Conservation (phyloP, 176 grass and related monocot genomes). For the Eleusine indica region DNA sequence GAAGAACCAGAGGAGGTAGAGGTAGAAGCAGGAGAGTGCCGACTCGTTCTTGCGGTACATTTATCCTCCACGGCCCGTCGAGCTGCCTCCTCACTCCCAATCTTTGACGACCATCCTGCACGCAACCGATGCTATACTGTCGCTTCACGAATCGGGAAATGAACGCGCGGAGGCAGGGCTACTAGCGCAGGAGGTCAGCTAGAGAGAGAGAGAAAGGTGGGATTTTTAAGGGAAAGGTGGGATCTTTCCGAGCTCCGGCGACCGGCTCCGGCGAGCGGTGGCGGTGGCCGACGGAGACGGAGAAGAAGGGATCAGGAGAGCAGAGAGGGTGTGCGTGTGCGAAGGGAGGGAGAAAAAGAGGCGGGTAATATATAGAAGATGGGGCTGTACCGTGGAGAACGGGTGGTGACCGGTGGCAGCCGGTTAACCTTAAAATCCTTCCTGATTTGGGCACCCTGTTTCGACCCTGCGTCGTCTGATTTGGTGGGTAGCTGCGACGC, state of each 20-base stretch:
- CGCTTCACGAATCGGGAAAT: conserved; percentile 33
- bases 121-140: background rate
- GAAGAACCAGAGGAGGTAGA: conserved; percentile 96
- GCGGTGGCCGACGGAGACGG: conserved; percentile 11
- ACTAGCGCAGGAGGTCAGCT: background rate
- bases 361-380: conserved; percentile 51
- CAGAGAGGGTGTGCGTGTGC: background rate
- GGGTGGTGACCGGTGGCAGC: conserved; percentile 49
- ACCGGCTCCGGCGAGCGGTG: conserved; percentile 14
- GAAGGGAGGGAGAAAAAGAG: conserved; percentile 45
- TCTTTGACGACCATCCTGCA: conserved; percentile 42
- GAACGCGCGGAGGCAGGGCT: conserved; percentile 7
- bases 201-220: background rate
- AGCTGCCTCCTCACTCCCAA: conserved; percentile 37
- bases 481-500: conserved; percentile 30
- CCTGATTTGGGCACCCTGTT: conserved; percentile 53
- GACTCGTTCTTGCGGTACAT: conserved; percentile 98
- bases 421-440: conserved; percentile 76
- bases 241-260: conserved; percentile 2
- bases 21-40: conserved; percentile 91
- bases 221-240: background rate
- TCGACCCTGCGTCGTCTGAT: conserved; percentile 22
- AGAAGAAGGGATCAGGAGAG: background rate
- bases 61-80: conserved; percentile 28
- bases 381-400: background rate